Evolutionary conservation across 352 stramenopile species (phyloP).

Genomic region (Phytophthora cryptogea): DNA sequence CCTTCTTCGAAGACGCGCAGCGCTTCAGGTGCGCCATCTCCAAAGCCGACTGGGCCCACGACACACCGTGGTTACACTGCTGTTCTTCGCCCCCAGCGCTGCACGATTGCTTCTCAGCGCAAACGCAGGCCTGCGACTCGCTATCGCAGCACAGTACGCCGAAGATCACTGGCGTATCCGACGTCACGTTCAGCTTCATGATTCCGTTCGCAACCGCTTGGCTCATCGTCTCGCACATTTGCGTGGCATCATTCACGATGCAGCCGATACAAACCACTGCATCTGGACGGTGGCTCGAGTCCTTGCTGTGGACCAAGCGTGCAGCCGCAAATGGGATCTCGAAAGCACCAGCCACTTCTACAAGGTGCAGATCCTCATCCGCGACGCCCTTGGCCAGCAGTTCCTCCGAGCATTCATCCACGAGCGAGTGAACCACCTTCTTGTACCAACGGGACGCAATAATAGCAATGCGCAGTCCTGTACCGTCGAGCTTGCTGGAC

Average conservation of each 20-base stretch:
- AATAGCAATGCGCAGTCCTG: slow-evolving; percentile 52
- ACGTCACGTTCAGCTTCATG: slow-evolving; percentile 96
- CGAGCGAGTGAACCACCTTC: slow-evolving; percentile 54
- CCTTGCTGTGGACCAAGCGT: slow-evolving; percentile 69
- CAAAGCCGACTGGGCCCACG: slow-evolving; percentile 68
- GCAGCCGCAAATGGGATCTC: slow-evolving; percentile 95
- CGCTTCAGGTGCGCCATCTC: slow-evolving; percentile 92
- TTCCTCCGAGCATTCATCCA: slow-evolving; percentile 54
- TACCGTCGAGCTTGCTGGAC: slow-evolving; percentile 34
- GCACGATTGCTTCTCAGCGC: slow-evolving; percentile 46
- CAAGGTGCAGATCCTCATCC: slow-evolving; percentile 42
- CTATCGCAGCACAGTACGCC: slow-evolving; percentile 94
- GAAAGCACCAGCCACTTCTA: slow-evolving; percentile 92
- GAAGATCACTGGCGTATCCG: slow-evolving; percentile 79
- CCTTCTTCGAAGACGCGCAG: slow-evolving; percentile 30
- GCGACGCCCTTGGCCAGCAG: slow-evolving; percentile 61
- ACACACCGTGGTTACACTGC: slow-evolving; percentile 56
- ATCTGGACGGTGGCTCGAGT: slow-evolving; percentile 82
- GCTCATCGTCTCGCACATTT: slow-evolving; percentile 98
- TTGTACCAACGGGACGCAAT: slow-evolving; percentile 71
- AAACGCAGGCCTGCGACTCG: slow-evolving; percentile 91
- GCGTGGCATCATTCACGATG: slow-evolving; percentile 94
- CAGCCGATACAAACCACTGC: slow-evolving; percentile 96
- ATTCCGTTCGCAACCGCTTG: slow-evolving; percentile 93
- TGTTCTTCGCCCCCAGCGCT: slow-evolving; percentile 31